Base-by-base conservation (phyloP, 2,329 filamentous ascomycete genomes). In the Teratosphaeria epicoccoides region DNA sequence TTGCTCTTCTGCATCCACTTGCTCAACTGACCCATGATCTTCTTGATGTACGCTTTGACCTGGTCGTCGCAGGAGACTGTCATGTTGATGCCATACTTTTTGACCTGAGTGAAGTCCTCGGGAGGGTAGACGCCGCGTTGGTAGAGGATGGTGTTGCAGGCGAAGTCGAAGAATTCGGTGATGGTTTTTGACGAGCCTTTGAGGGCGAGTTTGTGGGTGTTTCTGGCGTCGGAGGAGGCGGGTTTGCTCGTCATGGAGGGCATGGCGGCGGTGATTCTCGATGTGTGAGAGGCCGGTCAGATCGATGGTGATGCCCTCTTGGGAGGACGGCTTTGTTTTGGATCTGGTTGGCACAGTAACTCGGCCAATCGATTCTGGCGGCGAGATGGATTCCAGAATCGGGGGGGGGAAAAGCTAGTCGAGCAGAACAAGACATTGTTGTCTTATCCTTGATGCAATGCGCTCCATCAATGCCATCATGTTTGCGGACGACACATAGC, bases 11-110 rank as follows among this genome's bases (percentile, higher is more conserved):
- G 78, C 89, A 97, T 97, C 93, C 93, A 98, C 68, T 88, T 88
- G 74, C 94, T 91, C 53, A 98, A 81, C 71, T 98, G 93, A 24
- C 84, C 84, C 90, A 96, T 98, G 74, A 98, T 97, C 73, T 94
- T 95, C 72, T 95, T 96, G 76, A 98, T 95, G 73, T 98, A 98
- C 26, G 90, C 88, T 72, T 95, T 95, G 67, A 98, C 93, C 73
- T 98, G 91, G 74, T 97, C 93, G 69, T 98, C 93, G 57, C 89
- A 82, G 26, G 91, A 94, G 49, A 97, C 90, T 63, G 95, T 86
- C 89, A 96, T 95, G 65, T 95, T 97, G 64, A 98, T 81, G 63
- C 93, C 93, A 84, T 98, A 98, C 74, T 98, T 98, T 75, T 98
- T 98, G 65, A 98, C 90, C 11, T 89, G 85, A 60, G 87, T 88